A percentile compares a stretch with the other conserved stretches of the same genome.
phyloP scores from a whole-genome alignment of 805 yeast species.

The Wickerhamiella lipophila region DNA sequence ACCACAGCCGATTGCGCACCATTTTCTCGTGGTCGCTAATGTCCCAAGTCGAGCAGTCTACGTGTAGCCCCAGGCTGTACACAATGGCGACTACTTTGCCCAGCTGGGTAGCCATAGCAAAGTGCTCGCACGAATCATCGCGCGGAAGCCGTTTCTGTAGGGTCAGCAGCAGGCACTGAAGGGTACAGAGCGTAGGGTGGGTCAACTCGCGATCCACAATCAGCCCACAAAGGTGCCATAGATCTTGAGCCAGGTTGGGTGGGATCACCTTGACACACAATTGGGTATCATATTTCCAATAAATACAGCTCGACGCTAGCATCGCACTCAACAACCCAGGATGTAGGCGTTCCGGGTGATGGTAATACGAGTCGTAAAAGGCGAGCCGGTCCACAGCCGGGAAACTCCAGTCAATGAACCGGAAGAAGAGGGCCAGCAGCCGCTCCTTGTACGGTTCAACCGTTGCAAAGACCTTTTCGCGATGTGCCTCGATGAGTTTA shows the following conservation, averaged over 20 bases:
- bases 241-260: slow-evolving; percentile 19
- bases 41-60: slow-evolving; percentile 29
- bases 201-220: slow-evolving; percentile 25
- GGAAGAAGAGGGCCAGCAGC: slow-evolving; percentile 26
- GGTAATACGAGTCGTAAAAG: slow-evolving; percentile 25
- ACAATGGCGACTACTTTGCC: slow-evolving; percentile 25
- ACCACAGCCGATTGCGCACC: slow-evolving; percentile 28
- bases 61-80: slow-evolving; percentile 27
- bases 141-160: slow-evolving; percentile 25
- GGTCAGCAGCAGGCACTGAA: slow-evolving; percentile 26
- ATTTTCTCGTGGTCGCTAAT: slow-evolving; percentile 26
- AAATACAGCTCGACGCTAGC: slow-evolving; percentile 27
- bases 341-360: slow-evolving; percentile 22
- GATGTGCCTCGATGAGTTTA: not conserved
- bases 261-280: slow-evolving; percentile 27
- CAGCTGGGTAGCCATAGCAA: slow-evolving; percentile 20
- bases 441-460: slow-evolving; percentile 21
- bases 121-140: slow-evolving; percentile 26
- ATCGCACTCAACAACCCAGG: slow-evolving; percentile 27
- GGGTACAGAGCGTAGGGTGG: slow-evolving; percentile 25
- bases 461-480: not conserved
- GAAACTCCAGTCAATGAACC: slow-evolving; percentile 27
- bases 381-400: slow-evolving; percentile 27
- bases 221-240: slow-evolving; percentile 23
- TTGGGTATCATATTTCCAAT: slow-evolving; percentile 28